These are phyloP conservation scores for Trebouxia sp. DNA, from an alignment of 139 green algal species.

Conservation along the genomic window DNA sequence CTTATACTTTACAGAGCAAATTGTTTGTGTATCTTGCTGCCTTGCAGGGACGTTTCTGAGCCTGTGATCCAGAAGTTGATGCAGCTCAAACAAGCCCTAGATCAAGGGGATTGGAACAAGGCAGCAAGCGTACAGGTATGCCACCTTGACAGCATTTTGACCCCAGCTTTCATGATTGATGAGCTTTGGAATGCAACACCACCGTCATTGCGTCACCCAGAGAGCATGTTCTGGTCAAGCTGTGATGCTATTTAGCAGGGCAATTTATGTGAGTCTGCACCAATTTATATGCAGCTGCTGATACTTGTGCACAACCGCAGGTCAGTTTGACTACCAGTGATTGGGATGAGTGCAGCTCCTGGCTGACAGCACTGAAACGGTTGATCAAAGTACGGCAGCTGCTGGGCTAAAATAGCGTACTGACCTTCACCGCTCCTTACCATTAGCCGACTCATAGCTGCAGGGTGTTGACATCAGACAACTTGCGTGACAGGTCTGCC, in stretches of 20 bases:
- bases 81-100: slow-evolving; percentile 82
- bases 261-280: background rate
- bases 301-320: slow-evolving; percentile 47
- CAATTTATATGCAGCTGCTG: background rate
- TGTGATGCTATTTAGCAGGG: background rate
- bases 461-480: too few species aligned
- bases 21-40: too few species aligned
- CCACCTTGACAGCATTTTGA: slow-evolving; percentile 89
- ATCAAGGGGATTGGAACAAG: slow-evolving; percentile 72
- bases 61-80: slow-evolving; percentile 79
- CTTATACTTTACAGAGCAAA: too few species aligned
- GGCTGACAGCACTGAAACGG: slow-evolving; percentile 93
- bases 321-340: slow-evolving; percentile 88
- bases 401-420: background rate
- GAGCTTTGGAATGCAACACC: slow-evolving; percentile 30
- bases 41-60: slow-evolving; percentile 61
- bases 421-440: too few species aligned
- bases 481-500: too few species aligned
- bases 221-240: background rate
- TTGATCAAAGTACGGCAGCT: slow-evolving; percentile 78
- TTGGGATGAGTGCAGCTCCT: slow-evolving; percentile 93
- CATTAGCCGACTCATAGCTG: too few species aligned
- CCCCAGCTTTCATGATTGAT: slow-evolving; percentile 92
- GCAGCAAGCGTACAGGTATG: slow-evolving; percentile 80
- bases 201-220: background rate